Evolutionary conservation across 108 stramenopile genomes (phyloP).

Genomic region (Asterionellopsis glacialis): DNA sequence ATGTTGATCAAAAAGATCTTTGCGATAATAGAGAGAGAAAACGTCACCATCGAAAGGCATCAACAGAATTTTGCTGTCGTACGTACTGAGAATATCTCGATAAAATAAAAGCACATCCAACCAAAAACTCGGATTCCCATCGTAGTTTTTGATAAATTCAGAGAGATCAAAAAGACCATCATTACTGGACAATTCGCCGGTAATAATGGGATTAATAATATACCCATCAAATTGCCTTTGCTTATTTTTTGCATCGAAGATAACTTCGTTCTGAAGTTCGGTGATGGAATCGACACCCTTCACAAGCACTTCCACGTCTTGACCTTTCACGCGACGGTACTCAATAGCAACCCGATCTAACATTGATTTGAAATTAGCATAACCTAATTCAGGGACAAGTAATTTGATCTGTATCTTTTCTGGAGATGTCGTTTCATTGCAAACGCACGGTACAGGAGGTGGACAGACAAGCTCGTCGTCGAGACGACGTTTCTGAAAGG

Average conservation of each 20-base stretch:
- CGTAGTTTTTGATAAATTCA: background rate
- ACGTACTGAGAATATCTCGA: background rate
- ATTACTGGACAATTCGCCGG: background rate
- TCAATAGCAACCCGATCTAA: background rate
- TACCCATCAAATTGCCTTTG: background rate
- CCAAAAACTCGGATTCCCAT: background rate
- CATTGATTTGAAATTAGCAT: too few relatives aligned
- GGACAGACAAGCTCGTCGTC: too few relatives aligned
- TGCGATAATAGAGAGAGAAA: slow-evolving; percentile 29
- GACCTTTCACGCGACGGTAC: background rate
- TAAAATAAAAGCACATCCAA: background rate
- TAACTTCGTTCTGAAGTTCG: background rate
- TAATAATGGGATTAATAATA: background rate
- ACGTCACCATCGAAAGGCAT: slow-evolving; percentile 42
- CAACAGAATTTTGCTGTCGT: slow-evolving; percentile 9
- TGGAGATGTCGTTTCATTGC: too few relatives aligned
- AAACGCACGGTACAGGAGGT: too few relatives aligned
- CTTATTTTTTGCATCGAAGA: background rate
- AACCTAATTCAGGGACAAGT: too few relatives aligned
- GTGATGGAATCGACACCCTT: background rate
- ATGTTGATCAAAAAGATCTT: slow-evolving; percentile 35
- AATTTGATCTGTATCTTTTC: too few relatives aligned
- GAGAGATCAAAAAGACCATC: slow-evolving; percentile 1
- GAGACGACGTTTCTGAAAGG: too few relatives aligned
- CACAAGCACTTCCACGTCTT: background rate